Evolutionary conservation across 805 yeast species (phyloP).

Genomic region (Geotrichum ghanense): DNA sequence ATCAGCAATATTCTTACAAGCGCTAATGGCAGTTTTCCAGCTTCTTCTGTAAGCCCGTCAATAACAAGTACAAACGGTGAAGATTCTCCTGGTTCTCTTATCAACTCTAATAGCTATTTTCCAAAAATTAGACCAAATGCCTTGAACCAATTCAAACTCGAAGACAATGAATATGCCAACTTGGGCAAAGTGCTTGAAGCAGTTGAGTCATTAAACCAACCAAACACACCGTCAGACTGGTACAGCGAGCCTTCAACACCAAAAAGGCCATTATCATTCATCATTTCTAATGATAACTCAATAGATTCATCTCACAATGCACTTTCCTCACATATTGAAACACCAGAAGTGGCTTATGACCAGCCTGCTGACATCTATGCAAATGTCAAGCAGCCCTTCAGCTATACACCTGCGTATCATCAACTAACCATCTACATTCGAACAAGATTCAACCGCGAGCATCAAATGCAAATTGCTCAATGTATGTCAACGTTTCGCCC

Average conservation of each 20-base stretch:
- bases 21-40: too few species aligned
- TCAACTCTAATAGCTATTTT: background rate
- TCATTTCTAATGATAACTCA: slow-evolving; percentile 11
- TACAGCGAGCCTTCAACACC: slow-evolving; percentile 12
- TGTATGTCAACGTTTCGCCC: slow-evolving; percentile 88
- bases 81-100: background rate
- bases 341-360: background rate
- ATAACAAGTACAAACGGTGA: background rate
- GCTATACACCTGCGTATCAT: slow-evolving; percentile 88
- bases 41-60: slow-evolving; percentile 1
- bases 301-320: background rate
- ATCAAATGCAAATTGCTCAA: slow-evolving; percentile 72
- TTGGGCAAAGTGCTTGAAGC: slow-evolving; percentile 7
- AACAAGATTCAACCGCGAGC: slow-evolving; percentile 54
- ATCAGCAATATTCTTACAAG: slow-evolving; percentile 23
- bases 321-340: background rate
- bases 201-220: slow-evolving; percentile 7
- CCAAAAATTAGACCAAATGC: background rate
- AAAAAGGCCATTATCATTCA: slow-evolving; percentile 18
- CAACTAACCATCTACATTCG: slow-evolving; percentile 63
- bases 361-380: slow-evolving; percentile 41
- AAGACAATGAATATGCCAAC: background rate
- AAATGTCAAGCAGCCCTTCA: slow-evolving; percentile 61
- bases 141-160: slow-evolving; percentile 2
- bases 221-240: slow-evolving; percentile 13